These are phyloP conservation scores for Leccinum olivaceopallidum DNA, from an alignment of 768 basidiomycete genomes.

Conservation along the genomic window DNA sequence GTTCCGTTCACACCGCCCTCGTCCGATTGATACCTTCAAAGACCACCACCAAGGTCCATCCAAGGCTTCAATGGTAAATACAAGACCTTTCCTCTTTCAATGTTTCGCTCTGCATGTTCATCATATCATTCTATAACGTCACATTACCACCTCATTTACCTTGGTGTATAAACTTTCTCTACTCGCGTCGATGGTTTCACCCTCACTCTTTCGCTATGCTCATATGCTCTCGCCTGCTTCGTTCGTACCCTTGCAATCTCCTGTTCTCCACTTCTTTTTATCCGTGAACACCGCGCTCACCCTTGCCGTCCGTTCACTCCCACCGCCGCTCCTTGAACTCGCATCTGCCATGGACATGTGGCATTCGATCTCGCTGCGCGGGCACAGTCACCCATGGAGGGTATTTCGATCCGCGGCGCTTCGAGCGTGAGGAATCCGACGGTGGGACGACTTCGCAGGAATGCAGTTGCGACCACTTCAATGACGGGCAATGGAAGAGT, in stretches of 20 bases:
- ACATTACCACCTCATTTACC: constrained; percentile 15
- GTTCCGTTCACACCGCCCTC: constrained; percentile 57
- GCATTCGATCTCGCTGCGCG: constrained; percentile 43
- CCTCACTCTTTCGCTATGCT: constrained; percentile 14
- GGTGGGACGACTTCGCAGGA: constrained; percentile 60
- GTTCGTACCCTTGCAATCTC: constrained; percentile 13
- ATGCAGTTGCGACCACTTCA: constrained; percentile 43
- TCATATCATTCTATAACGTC: constrained; percentile 28
- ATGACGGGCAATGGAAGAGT: constrained; percentile 11
- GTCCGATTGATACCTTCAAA: constrained; percentile 60
- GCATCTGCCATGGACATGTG: constrained; percentile 21
- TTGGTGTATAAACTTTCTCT: constrained; percentile 22
- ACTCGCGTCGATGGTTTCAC: constrained; percentile 14
- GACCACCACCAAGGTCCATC: constrained; percentile 43
- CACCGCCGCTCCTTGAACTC: constrained; percentile 26
- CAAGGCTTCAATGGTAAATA: constrained; percentile 70
- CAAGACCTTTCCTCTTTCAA: constrained; percentile 35
- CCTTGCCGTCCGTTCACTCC: constrained; percentile 32
- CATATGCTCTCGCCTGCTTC: constrained; percentile 6
- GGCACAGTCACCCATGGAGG: constrained; percentile 45
- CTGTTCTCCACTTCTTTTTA: constrained; percentile 4
- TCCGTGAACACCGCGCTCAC: constrained; percentile 40
- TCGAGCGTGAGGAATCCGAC: constrained; percentile 43
- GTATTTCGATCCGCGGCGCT: constrained; percentile 68
- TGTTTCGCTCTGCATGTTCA: constrained; percentile 28